A percentile compares a stretch with the other conserved stretches of the same genome.
Evolutionary conservation across 257 asterid genomes (phyloP).

Genomic region (Lycium barbarum): DNA sequence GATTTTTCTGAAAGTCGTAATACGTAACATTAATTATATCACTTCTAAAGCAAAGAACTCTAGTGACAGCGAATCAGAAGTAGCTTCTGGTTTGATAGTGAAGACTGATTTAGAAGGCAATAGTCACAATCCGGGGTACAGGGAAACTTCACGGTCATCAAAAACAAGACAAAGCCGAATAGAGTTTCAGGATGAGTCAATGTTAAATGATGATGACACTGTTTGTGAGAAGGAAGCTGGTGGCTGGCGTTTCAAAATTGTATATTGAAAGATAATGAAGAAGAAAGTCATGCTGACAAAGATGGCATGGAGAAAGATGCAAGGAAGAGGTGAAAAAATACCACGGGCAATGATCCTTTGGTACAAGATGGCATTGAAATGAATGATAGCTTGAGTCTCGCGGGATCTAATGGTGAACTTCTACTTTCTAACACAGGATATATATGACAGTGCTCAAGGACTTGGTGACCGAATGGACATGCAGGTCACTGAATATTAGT

Average conservation of each 20-base stretch:
- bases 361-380: too few relatives aligned
- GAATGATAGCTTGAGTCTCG: too few relatives aligned
- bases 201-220: conserved; percentile 45
- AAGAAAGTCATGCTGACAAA: conserved; percentile 53
- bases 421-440: conserved; percentile 46
- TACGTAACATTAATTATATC: conserved; percentile 57
- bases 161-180: conserved; percentile 53
- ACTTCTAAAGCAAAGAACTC: conserved; percentile 42
- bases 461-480: conserved; percentile 47
- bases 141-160: conserved; percentile 49
- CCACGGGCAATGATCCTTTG: conserved; percentile 8
- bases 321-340: conserved; percentile 51
- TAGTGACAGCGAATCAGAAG: conserved; percentile 39
- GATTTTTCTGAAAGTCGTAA: conserved; percentile 38
- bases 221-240: conserved; percentile 58
- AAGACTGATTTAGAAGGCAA: conserved; percentile 44
- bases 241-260: conserved; percentile 89
- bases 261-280: conserved; percentile 68
- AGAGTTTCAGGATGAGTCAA: conserved; percentile 46
- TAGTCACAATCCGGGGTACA: conserved; percentile 31
- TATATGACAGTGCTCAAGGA: conserved; percentile 44
- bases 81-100: conserved; percentile 48
- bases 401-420: conserved; percentile 42
- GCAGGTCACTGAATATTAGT: conserved; percentile 56
- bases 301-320: conserved; percentile 64